Base-by-base conservation (phyloP, 176 grass and related monocot genomes). In the Oryza punctata region DNA sequence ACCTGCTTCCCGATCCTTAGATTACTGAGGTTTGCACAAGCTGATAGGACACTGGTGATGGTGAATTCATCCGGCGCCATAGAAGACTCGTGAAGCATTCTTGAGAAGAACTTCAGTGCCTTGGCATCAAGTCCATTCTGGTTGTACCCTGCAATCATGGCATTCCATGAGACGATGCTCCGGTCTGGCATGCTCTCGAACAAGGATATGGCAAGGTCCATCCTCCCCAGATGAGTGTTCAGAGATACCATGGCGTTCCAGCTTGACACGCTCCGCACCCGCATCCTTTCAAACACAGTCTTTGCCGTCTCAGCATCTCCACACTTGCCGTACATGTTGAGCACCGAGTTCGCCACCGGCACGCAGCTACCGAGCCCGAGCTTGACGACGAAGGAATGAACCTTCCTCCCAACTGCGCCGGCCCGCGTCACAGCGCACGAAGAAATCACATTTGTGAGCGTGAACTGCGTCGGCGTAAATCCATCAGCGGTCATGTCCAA, bases 121-220 rank as follows among this genome's bases (percentile, higher is more conserved):
- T 85, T 82, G 50, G 41, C 70, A 81, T 95, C 78, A 67, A 81
- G 59, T 59, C 87, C 77, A 18, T 93, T 98, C 78, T 93, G 91
- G 76, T 93, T 98, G 82, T 87, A 91, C 30, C 93, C 93, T 18
- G 96, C 87, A 70, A 98, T 86, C 59, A 98, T 59, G 14, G 91
- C 85, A 49, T 98, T 98, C 96, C 96, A 98, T 29, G 96, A 93
- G 70, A 98, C 86, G 19, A 87, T 82, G 54, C 46, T 91, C 44
- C 73, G 78, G 10, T 95, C 89, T 5, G 67, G 69, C 93, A 94
- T 94, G 46, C 72, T 77, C 40, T 94, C 85, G 2, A 94, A 92
- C 50, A 84, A 75, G 41, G 88, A 86, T 24, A 52, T 14, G 9
- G 90, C 93, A 86, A 88, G 87, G 59, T 92, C 90, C 93, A 92